Base-by-base conservation (phyloP, 2,329 filamentous ascomycete species). In the Chaetomiaceae sp. region DNA sequence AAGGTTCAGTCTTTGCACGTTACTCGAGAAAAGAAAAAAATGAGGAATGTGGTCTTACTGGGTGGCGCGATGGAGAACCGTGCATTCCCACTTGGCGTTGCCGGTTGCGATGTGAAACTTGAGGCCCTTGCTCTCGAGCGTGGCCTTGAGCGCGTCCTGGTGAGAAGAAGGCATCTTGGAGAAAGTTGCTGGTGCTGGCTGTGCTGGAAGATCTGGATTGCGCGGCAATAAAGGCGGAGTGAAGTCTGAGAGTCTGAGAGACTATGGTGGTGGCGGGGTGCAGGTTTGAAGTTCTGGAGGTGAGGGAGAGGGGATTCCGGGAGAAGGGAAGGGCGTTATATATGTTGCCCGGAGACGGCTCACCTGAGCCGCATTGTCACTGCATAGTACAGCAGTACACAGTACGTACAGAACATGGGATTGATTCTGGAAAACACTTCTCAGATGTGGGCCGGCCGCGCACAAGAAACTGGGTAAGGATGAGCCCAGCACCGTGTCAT, bases 61-160 rank as follows among this genome's bases (percentile, higher is more conserved):
- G 11, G 60, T 45, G 51, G 57, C 48, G 45, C 71, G 69, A 59
- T 74, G 70, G 50, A 72, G 65, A 5, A 74, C 58, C 17, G 65
- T 66, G 60, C 70, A 73, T 38, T 61, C 52, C 55, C 64, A 66
- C 56, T 61, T 63, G 50, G 56, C 54, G 38, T 48, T 62, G 49
- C 69, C 70, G 33, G 71, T 63, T 62, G 66, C 68, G 62, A 75
- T 67, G 38, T 68, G 58, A 63, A 75, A 75, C 60, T 65, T 65
- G 64, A 75, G 64, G 48, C 63, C 68, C 49, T 55, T 61, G 56
- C 61, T 64, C 51, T 70, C 62, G 43, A 70, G 64, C 22, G 67
- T 50, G 42, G 45, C 9, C 39, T 52, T 52, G 48, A 58, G 52
- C 34, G 47, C 11, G 24, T 56, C 50, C 5, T 49, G 33, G 33